Percentiles rank a stretch among this genome's conserved stretches.
These are phyloP conservation scores for Viola pubescens DNA, from an alignment of 441 rosid genomes.

Conservation along the genomic window DNA sequence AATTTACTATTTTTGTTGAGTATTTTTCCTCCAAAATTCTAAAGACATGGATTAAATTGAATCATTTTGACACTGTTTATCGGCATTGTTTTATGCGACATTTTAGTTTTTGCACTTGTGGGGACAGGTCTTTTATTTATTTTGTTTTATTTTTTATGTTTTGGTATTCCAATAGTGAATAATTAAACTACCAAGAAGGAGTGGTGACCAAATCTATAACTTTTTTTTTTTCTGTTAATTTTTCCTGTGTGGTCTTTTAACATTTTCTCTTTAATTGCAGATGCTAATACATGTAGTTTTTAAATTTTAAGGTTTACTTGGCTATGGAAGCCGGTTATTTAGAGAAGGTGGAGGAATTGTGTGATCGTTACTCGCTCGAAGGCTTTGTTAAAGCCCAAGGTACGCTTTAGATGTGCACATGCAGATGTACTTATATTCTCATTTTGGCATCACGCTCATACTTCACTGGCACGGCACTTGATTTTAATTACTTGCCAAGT, in stretches of 20 bases:
- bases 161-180: no score
- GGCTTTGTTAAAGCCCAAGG: constrained; percentile 63
- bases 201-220: not conserved
- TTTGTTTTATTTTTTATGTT: no score
- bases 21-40: not conserved
- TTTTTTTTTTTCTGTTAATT: not conserved
- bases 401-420: constrained; percentile 13
- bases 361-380: constrained; percentile 69
- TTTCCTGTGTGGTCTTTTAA: not conserved
- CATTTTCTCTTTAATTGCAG: not conserved
- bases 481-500: no score
- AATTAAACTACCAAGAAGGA: not conserved
- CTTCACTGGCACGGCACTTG: constrained; percentile 1
- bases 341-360: constrained; percentile 88
- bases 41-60: not conserved
- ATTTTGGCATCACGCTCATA: constrained; percentile 7
- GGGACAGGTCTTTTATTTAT: no score
- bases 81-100: no score
- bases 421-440: not conserved
- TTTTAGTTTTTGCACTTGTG: no score
- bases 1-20: not conserved
- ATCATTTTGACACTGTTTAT: no score
- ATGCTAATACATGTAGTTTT: not conserved
- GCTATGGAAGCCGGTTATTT: constrained; percentile 97
- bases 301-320: constrained; percentile 58